Conservation (phyloP, 2,329 filamentous ascomycete species). For the Pseudocercospora fijiensis region DNA sequence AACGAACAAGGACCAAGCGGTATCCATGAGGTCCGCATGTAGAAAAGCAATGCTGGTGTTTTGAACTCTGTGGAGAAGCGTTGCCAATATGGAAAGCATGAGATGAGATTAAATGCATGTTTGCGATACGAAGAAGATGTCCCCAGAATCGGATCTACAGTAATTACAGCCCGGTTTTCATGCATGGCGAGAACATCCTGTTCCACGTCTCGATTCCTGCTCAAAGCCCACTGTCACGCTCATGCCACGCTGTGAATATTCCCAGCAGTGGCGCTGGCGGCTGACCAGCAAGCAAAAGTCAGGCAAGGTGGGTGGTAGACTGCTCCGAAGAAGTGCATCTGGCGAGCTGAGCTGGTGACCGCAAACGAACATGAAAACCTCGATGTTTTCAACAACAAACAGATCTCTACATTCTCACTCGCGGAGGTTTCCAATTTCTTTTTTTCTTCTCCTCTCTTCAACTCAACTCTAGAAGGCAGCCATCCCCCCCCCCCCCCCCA, state of each 20-base stretch:
- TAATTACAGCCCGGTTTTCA: background rate
- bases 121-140: background rate
- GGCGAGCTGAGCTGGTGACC: too few relatives aligned
- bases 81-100: background rate
- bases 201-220: background rate
- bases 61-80: background rate
- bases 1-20: slow-evolving; percentile 65
- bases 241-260: background rate
- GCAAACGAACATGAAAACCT: too few relatives aligned
- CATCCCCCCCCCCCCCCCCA: too few relatives aligned
- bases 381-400: too few relatives aligned
- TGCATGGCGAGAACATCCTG: background rate
- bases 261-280: background rate
- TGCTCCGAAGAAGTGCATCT: background rate
- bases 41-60: background rate
- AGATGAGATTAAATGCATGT: background rate
- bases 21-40: slow-evolving; percentile 56
- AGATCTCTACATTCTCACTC: too few relatives aligned
- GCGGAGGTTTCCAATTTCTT: too few relatives aligned
- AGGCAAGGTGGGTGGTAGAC: background rate
- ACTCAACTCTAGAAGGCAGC: too few relatives aligned
- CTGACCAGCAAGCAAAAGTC: too few relatives aligned
- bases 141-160: background rate
- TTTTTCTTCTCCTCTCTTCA: too few relatives aligned
- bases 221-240: background rate